These are phyloP conservation scores for Helotiales sp. DNA, from an alignment of 2,329 filamentous ascomycete species.

Conservation along the genomic window DNA sequence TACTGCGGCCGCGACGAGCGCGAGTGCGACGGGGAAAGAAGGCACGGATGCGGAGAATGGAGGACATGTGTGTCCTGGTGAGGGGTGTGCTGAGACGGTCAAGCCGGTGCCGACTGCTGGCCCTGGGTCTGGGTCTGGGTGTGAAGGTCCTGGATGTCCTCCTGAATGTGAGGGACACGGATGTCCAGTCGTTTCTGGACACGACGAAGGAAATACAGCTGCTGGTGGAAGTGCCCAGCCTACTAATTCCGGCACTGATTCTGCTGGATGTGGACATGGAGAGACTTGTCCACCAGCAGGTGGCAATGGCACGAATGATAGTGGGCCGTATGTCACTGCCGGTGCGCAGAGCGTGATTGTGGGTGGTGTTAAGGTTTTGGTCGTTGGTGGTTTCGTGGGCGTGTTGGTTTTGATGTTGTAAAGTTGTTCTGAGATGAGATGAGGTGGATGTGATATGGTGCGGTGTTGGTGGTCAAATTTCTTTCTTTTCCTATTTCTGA, in stretches of 20 bases:
- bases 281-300: background rate
- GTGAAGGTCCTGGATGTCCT: background rate
- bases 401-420: slow-evolving; percentile 1
- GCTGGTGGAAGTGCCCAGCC: background rate
- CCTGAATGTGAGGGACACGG: too few species aligned
- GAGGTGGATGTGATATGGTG: too few species aligned
- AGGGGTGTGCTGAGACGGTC: background rate
- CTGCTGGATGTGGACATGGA: background rate
- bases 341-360: background rate
- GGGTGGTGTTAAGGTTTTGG: background rate
- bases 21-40: too few species aligned
- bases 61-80: background rate
- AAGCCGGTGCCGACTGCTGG: background rate
- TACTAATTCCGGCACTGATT: background rate
- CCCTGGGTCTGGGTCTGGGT: too few species aligned
- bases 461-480: too few species aligned
- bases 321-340: background rate
- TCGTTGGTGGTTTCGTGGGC: background rate
- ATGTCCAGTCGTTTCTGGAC: too few species aligned
- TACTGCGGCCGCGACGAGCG: background rate
- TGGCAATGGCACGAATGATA: background rate
- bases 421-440: background rate
- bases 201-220: background rate
- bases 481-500: background rate
- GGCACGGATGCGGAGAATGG: too few species aligned